These are phyloP conservation scores for Ceriops decandra DNA, from an alignment of 345 rosid genomes.

Conservation along the genomic window DNA sequence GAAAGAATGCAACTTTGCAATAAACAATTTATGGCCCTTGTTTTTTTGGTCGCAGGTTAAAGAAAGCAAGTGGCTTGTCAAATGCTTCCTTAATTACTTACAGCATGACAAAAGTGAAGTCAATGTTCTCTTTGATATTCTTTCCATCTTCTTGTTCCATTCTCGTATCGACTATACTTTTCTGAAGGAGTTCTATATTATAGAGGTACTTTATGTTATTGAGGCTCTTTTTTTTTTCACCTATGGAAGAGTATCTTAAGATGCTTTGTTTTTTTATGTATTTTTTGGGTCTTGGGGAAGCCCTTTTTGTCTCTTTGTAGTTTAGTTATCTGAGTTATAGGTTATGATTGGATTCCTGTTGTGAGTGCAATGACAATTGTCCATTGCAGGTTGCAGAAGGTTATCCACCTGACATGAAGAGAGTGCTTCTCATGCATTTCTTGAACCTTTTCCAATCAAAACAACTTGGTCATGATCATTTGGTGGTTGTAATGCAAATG, in stretches of 20 bases:
- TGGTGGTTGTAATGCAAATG: constrained; percentile 98
- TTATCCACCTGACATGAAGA: constrained; percentile 78
- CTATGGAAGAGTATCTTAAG: background rate
- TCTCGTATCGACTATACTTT: constrained; percentile 96
- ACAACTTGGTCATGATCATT: constrained; percentile 89
- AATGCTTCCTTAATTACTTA: constrained; percentile 88
- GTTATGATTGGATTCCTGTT: constrained; percentile 1
- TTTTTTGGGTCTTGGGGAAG: too few relatives aligned
- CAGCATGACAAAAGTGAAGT: constrained; percentile 81
- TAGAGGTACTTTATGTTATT: constrained; percentile 59
- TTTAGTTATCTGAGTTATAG: too few relatives aligned
- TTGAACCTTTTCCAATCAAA: constrained; percentile 85
- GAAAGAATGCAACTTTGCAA: too few relatives aligned
- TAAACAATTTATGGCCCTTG: background rate
- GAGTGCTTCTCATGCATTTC: constrained; percentile 78
- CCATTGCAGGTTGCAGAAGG: constrained; percentile 86
- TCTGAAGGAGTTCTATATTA: constrained; percentile 92
- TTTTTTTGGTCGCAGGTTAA: constrained; percentile 57
- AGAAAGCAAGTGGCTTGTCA: constrained; percentile 99
- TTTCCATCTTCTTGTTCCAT: constrained; percentile 83
- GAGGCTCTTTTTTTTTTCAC: background rate
- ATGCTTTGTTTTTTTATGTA: too few relatives aligned
- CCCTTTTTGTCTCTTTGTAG: too few relatives aligned
- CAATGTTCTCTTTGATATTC: constrained; percentile 87
- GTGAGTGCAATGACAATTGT: constrained; percentile 3